Evolutionary conservation across 805 yeast species (phyloP).

Genomic region (Zygosaccharomyces lentus): DNA sequence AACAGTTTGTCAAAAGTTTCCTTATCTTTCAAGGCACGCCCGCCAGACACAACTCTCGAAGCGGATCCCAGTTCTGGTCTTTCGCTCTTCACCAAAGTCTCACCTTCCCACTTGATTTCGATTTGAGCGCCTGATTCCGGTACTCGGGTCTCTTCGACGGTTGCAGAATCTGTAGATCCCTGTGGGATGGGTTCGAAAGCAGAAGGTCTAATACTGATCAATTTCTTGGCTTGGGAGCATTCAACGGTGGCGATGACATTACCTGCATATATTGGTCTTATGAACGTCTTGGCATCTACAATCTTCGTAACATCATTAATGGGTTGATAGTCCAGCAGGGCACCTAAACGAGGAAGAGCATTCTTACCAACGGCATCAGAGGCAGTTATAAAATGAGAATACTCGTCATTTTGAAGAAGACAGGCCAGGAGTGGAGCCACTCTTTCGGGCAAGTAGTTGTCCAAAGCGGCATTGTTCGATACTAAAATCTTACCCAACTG

Average conservation of each 20-base stretch:
- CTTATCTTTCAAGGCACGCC: constrained; percentile 87
- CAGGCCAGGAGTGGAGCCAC: constrained; percentile 62
- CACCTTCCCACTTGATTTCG: constrained; percentile 64
- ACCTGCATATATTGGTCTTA: constrained; percentile 95
- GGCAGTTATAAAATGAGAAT: constrained; percentile 70
- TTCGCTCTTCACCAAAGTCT: constrained; percentile 64
- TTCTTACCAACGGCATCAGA: constrained; percentile 88
- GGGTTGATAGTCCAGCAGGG: constrained; percentile 81
- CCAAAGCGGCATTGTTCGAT: constrained; percentile 55
- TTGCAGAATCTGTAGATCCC: constrained; percentile 36
- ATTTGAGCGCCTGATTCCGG: constrained; percentile 33
- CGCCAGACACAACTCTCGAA: constrained; percentile 78
- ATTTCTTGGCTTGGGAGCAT: constrained; percentile 57
- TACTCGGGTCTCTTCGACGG: constrained; percentile 45
- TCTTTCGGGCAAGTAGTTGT: constrained; percentile 75
- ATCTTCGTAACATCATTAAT: constrained; percentile 75
- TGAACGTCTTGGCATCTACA: constrained; percentile 63
- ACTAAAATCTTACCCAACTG: constrained; percentile 49
- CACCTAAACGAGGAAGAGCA: constrained; percentile 81
- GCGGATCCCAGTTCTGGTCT: constrained; percentile 93
- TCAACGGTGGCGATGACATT: constrained; percentile 83
- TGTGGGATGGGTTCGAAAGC: constrained; percentile 57
- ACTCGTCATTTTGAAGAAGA: constrained; percentile 30
- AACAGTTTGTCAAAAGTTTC: constrained; percentile 76
- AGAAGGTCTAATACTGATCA: constrained; percentile 79